A percentile compares a stretch with the other conserved stretches of the same genome.
Evolutionary conservation across 305 asterid genomes (phyloP).

Genomic region (Plantago lanceolata): DNA sequence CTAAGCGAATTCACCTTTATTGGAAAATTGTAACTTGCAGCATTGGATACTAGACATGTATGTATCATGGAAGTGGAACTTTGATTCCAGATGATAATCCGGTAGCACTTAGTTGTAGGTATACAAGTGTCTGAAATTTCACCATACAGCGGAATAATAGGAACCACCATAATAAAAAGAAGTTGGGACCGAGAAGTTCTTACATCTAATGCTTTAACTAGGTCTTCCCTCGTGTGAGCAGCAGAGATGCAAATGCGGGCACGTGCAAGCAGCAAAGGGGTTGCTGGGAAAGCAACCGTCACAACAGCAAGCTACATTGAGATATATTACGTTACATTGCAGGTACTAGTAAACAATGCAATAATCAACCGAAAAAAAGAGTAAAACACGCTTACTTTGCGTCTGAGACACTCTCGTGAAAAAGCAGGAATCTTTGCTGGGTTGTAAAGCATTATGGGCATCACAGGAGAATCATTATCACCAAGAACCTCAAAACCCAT

Average conservation of each 20-base stretch:
- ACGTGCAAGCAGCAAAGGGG: slow-evolving; percentile 90
- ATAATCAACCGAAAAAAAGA: neutral
- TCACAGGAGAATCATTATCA: slow-evolving; percentile 95
- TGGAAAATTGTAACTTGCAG: too few species aligned
- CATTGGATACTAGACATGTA: neutral
- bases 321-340: slow-evolving; percentile 11
- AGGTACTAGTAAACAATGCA: neutral
- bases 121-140: too few species aligned
- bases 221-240: slow-evolving; percentile 89
- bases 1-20: neutral
- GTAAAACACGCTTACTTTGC: slow-evolving; percentile 39
- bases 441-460: slow-evolving; percentile 97
- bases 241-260: slow-evolving; percentile 98
- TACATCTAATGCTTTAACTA: slow-evolving; percentile 76
- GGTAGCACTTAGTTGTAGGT: neutral
- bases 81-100: neutral
- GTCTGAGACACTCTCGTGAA: slow-evolving; percentile 90
- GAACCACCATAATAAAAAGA: too few species aligned
- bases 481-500: slow-evolving; percentile 99
- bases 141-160: too few species aligned
- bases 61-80: neutral
- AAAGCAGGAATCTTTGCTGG: slow-evolving; percentile 96
- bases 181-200: neutral
- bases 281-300: slow-evolving; percentile 96
- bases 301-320: slow-evolving; percentile 79